A percentile compares a stretch with the other conserved stretches of the same genome.
These are phyloP conservation scores for Pholiota conissans DNA, from an alignment of 768 basidiomycete species.

Conservation along the genomic window DNA sequence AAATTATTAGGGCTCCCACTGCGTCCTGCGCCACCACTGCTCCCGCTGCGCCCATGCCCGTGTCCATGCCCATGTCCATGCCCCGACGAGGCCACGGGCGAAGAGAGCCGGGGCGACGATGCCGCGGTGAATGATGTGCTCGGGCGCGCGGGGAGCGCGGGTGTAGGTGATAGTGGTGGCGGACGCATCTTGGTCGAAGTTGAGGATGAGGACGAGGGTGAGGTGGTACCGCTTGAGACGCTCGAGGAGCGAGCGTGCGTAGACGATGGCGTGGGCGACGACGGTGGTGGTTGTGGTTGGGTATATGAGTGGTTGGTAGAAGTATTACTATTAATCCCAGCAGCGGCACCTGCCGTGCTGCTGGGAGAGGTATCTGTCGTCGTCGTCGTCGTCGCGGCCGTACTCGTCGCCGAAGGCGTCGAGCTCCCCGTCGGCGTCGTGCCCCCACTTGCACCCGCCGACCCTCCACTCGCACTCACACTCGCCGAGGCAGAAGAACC, in stretches of 20 bases:
- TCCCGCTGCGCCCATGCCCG: not conserved
- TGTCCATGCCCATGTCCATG: not conserved
- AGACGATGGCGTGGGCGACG: not conserved
- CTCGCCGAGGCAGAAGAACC: too few relatives aligned
- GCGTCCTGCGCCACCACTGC: slow-evolving; percentile 12
- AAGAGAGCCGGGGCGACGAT: slow-evolving; percentile 8
- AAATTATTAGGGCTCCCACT: slow-evolving; percentile 20
- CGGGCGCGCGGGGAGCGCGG: slow-evolving; percentile 26
- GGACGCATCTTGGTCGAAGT: slow-evolving; percentile 21
- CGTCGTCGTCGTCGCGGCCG: not conserved
- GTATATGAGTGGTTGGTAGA: too few relatives aligned
- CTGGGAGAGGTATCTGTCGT: not conserved
- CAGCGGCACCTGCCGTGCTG: too few relatives aligned
- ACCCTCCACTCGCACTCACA: too few relatives aligned
- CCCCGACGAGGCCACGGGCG: not conserved
- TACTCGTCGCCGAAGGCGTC: not conserved
- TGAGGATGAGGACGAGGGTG: slow-evolving; percentile 2
- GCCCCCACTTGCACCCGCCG: not conserved
- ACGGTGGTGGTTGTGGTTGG: not conserved
- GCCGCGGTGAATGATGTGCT: slow-evolving; percentile 35
- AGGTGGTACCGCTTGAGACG: slow-evolving; percentile 10
- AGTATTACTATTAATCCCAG: too few relatives aligned
- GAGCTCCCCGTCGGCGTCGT: not conserved
- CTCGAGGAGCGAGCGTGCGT: not conserved
- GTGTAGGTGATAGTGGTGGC: slow-evolving; percentile 23